Conservation (phyloP, 23 red algal species). For the Rhodosorus marinus region DNA sequence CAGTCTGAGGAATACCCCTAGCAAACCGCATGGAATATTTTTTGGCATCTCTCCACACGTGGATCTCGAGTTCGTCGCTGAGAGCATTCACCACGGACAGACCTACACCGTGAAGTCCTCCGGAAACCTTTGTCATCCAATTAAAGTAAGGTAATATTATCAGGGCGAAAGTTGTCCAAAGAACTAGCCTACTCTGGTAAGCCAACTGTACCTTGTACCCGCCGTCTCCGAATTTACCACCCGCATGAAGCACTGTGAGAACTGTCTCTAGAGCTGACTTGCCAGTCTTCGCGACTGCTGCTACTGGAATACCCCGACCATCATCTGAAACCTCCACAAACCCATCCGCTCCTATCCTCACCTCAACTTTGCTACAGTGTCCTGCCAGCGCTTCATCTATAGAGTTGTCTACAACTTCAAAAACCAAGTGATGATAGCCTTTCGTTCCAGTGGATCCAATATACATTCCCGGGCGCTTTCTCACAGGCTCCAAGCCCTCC, state of each 20-base stretch:
- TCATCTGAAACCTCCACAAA: slow-evolving; percentile 65
- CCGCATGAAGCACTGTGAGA: slow-evolving; percentile 87
- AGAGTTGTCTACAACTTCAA: slow-evolving; percentile 93
- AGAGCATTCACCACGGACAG: slow-evolving; percentile 97
- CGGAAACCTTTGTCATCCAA: too few species aligned
- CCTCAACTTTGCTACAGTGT: slow-evolving; percentile 29
- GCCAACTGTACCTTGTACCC: too few species aligned
- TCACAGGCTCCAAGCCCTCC: slow-evolving; percentile 81
- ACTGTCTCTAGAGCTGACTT: slow-evolving; percentile 97
- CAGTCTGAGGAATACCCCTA: slow-evolving; percentile 9
- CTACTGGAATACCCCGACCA: slow-evolving; percentile 84
- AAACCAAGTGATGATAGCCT: slow-evolving; percentile 91
- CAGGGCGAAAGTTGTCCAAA: too few species aligned
- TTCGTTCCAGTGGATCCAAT: slow-evolving; percentile 86
- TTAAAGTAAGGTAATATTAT: too few species aligned
- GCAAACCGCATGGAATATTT: slow-evolving; percentile 47
- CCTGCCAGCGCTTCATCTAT: slow-evolving; percentile 92
- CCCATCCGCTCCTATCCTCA: slow-evolving; percentile 50
- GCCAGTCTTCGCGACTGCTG: slow-evolving; percentile 53
- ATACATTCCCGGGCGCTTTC: slow-evolving; percentile 93
- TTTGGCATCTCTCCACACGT: slow-evolving; percentile 35
- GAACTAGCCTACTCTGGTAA: too few species aligned
- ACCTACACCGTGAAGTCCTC: slow-evolving; percentile 92
- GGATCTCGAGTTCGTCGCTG: slow-evolving; percentile 46
- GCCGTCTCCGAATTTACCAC: slow-evolving; percentile 82